Percentiles rank a stretch among this genome's conserved stretches.
phyloP scores from a whole-genome alignment of 2,329 filamentous ascomycete genomes.

The Aspergillus bombycis region DNA sequence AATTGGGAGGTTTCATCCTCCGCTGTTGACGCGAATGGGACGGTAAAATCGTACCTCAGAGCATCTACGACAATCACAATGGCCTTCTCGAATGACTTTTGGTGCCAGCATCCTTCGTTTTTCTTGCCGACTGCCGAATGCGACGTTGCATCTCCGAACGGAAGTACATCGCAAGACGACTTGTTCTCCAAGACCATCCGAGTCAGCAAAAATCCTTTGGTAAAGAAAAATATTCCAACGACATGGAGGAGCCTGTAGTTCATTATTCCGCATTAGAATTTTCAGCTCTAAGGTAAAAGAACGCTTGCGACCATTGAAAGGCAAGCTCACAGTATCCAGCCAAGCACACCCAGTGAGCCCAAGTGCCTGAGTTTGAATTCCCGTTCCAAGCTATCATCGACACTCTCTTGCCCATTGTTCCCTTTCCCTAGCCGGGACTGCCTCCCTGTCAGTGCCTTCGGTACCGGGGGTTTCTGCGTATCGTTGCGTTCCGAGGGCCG shows the following conservation, averaged over 20 bases:
- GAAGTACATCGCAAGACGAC: slow-evolving; percentile 70
- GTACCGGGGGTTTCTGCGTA: slow-evolving; percentile 13
- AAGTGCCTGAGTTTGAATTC: slow-evolving; percentile 44
- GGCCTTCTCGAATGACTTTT: slow-evolving; percentile 88
- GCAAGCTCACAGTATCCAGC: slow-evolving; percentile 45
- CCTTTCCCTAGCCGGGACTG: slow-evolving; percentile 26
- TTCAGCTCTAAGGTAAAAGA: background rate
- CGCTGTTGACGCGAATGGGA: slow-evolving; percentile 66
- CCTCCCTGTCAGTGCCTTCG: slow-evolving; percentile 16
- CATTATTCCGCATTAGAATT: slow-evolving; percentile 1
- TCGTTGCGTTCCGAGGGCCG: slow-evolving; percentile 16
- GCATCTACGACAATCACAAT: slow-evolving; percentile 91
- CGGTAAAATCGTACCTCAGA: slow-evolving; percentile 92
- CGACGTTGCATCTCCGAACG: slow-evolving; percentile 55
- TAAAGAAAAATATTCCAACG: slow-evolving; percentile 87
- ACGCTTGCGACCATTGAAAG: background rate
- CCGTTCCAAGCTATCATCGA: slow-evolving; percentile 35
- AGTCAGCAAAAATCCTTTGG: slow-evolving; percentile 90
- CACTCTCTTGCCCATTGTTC: slow-evolving; percentile 30
- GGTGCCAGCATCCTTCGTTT: slow-evolving; percentile 87
- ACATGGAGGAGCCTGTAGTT: slow-evolving; percentile 68
- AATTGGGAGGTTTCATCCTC: slow-evolving; percentile 55
- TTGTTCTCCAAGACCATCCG: slow-evolving; percentile 77
- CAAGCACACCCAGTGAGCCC: slow-evolving; percentile 41
- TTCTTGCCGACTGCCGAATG: slow-evolving; percentile 28